Conservation (phyloP, 1,139 yeast species). For the Saccharomyces hybrid region DNA sequence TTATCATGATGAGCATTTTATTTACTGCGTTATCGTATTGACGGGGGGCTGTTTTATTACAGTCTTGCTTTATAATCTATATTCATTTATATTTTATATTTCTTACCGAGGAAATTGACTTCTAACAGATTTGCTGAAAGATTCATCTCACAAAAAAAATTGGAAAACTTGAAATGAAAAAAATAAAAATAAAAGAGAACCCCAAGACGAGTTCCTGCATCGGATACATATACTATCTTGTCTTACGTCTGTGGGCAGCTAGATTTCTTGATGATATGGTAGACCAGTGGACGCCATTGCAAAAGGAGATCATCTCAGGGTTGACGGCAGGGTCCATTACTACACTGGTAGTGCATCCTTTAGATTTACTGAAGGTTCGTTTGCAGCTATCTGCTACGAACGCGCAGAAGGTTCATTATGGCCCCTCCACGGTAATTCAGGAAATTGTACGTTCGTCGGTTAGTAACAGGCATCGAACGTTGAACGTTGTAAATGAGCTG, state of each 20-base stretch:
- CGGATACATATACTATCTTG: not conserved
- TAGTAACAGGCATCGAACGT: conserved; percentile 2
- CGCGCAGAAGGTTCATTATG: not conserved
- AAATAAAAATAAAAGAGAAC: not conserved
- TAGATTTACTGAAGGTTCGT: conserved; percentile 77
- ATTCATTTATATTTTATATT: not conserved
- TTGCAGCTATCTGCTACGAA: conserved; percentile 44
- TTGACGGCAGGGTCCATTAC: conserved; percentile 76
- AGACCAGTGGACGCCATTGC: conserved; percentile 24
- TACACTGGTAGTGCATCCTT: conserved; percentile 78
- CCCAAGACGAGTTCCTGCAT: not conserved
- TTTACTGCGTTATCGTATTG: conserved; percentile 22
- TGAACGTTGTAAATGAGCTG: conserved; percentile 30
- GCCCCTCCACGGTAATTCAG: conserved; percentile 1
- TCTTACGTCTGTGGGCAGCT: not conserved
- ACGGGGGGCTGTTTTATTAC: conserved; percentile 14
- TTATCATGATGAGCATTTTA: conserved; percentile 11
- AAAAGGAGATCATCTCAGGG: conserved; percentile 63
- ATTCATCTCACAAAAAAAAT: not conserved
- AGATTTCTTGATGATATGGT: conserved; percentile 4
- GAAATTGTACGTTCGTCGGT: conserved; percentile 25
- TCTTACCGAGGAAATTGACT: not conserved
- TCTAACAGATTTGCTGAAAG: not conserved
- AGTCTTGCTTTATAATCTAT: conserved; percentile 1
- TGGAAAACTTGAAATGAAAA: not conserved